Evolutionary conservation across 164 flowering plant species (phyloP).

Genomic region (Brasenia schreberi): DNA sequence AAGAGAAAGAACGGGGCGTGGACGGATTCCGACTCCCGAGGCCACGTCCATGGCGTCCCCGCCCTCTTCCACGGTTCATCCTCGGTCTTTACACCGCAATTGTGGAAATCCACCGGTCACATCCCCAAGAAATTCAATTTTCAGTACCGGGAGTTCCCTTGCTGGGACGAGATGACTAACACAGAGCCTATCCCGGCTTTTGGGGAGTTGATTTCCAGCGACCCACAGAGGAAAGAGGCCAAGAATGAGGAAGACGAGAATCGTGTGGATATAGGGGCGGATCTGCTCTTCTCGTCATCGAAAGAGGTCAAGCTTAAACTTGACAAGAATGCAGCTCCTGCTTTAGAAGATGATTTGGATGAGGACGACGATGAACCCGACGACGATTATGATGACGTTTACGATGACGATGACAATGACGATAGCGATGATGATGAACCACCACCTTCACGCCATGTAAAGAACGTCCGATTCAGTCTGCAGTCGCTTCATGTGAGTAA

Average conservation of each 20-base stretch:
- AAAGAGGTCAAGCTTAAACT: conserved; percentile 26
- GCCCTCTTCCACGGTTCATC: conserved; percentile 47
- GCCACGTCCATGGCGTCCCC: conserved; percentile 89
- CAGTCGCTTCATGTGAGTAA: background rate
- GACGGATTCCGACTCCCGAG: conserved; percentile 17
- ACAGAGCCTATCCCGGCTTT: background rate
- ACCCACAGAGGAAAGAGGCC: background rate
- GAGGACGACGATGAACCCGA: no score
- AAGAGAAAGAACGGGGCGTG: no score
- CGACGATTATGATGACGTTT: no score
- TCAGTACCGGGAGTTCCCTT: conserved; percentile 72
- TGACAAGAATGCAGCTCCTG: background rate
- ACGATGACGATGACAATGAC: no score
- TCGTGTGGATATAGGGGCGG: conserved; percentile 52
- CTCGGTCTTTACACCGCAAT: conserved; percentile 43
- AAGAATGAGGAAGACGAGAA: conserved; percentile 26
- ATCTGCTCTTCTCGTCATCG: conserved; percentile 46
- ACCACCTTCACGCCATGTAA: no score
- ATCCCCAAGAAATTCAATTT: conserved; percentile 85
- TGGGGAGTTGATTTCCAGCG: background rate
- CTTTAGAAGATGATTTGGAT: background rate
- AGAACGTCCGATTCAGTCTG: background rate
- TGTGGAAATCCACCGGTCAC: conserved; percentile 83
- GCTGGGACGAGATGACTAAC: conserved; percentile 42
- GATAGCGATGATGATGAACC: no score